Percentiles rank a stretch among this genome's conserved stretches.
These are phyloP conservation scores for Phaeolepiota aurea DNA, from an alignment of 768 basidiomycete species.

Conservation along the genomic window DNA sequence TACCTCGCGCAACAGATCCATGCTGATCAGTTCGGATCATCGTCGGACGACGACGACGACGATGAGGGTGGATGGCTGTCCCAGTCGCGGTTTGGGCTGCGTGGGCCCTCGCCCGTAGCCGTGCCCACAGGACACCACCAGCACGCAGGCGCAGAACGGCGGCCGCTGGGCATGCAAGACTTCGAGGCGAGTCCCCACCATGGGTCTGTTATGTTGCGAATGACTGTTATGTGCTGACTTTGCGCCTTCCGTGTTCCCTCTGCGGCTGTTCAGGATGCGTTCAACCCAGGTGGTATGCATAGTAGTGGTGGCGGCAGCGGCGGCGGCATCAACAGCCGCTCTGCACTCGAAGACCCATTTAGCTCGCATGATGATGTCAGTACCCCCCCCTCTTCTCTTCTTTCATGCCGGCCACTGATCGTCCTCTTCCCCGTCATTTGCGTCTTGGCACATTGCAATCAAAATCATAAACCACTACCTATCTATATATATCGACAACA, in stretches of 20 bases:
- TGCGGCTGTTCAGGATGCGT: slow-evolving; percentile 39
- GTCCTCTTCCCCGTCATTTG: too few species aligned
- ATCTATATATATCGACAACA: too few species aligned
- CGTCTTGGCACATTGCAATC: not conserved
- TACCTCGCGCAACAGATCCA: slow-evolving; percentile 74
- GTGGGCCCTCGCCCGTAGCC: slow-evolving; percentile 35
- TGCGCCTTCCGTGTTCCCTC: not conserved
- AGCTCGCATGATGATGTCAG: slow-evolving; percentile 45
- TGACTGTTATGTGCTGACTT: not conserved
- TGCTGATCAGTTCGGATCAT: slow-evolving; percentile 47
- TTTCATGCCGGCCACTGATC: slow-evolving; percentile 7
- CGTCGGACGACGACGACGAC: slow-evolving; percentile 61
- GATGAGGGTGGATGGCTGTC: slow-evolving; percentile 78
- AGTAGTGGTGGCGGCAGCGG: too few species aligned
- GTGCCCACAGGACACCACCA: too few species aligned
- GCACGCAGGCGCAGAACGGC: slow-evolving; percentile 32
- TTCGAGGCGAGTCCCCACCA: slow-evolving; percentile 53
- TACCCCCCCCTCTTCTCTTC: slow-evolving; percentile 5
- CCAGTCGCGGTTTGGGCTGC: slow-evolving; percentile 62
- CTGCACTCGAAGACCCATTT: slow-evolving; percentile 42
- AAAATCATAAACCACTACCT: not conserved
- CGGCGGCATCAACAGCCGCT: slow-evolving; percentile 15
- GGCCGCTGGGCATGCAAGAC: slow-evolving; percentile 31
- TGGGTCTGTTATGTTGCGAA: not conserved
- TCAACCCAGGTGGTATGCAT: slow-evolving; percentile 32